Conservation (phyloP, 306 rosid genomes). For the Castanea mollissima region DNA sequence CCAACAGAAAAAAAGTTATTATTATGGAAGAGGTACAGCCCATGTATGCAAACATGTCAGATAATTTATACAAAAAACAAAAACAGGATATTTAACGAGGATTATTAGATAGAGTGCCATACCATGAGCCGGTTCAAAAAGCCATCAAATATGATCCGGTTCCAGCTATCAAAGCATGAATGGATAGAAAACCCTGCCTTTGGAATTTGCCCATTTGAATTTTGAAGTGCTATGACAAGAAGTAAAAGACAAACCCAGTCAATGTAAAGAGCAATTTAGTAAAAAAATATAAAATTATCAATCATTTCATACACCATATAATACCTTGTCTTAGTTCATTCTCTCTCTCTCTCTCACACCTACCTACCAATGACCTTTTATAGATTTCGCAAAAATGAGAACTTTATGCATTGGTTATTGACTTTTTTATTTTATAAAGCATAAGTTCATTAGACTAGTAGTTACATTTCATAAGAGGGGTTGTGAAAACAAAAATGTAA, state of each 20-base stretch:
- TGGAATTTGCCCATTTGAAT: constrained; percentile 60
- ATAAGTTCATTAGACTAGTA: not conserved
- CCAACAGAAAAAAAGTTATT: too few relatives aligned
- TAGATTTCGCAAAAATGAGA: too few relatives aligned
- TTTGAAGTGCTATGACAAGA: constrained; percentile 81
- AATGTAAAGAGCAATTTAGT: constrained; percentile 13
- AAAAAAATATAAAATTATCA: too few relatives aligned
- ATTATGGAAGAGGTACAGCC: not conserved
- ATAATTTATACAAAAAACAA: not conserved
- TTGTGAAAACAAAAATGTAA: constrained; percentile 47
- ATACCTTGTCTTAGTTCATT: too few relatives aligned
- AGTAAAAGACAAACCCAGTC: constrained; percentile 70
- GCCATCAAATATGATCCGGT: constrained; percentile 67
- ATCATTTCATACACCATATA: not conserved
- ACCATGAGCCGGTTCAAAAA: constrained; percentile 76
- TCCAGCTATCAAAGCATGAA: constrained; percentile 70
- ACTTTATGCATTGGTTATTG: too few relatives aligned
- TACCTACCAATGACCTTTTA: too few relatives aligned
- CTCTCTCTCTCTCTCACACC: too few relatives aligned
- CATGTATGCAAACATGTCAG: not conserved
- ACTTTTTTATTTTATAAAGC: too few relatives aligned
- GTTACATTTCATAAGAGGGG: not conserved
- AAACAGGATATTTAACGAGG: not conserved
- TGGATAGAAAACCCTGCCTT: constrained; percentile 65
- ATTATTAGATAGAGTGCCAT: constrained; percentile 8